Evolutionary conservation across 345 rosid species (phyloP).

Genomic region (Crucihimalaya himalaica): DNA sequence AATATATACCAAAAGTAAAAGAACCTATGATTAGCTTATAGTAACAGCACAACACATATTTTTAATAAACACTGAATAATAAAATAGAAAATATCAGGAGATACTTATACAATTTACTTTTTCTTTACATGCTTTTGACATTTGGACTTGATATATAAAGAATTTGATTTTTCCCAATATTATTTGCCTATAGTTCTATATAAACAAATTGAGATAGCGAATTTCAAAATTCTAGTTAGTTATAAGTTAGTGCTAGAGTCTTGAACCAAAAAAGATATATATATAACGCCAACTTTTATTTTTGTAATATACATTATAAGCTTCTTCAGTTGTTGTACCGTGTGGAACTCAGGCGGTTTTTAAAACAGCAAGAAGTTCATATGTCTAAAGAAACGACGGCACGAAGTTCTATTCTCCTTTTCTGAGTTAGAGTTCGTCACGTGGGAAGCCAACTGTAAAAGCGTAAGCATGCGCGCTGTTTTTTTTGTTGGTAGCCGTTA

Average conservation of each 20-base stretch:
- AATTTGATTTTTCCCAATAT: not conserved
- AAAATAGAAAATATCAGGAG: not conserved
- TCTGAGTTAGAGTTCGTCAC: not conserved
- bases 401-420: conserved; percentile 3
- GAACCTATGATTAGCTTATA: not conserved
- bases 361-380: conserved; percentile 6
- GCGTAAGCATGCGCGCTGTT: conserved; percentile 33
- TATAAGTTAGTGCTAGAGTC: no score
- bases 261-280: no score
- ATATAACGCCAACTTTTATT: no score
- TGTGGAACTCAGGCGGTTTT: not conserved
- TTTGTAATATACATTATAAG: not conserved
- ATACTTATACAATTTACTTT: not conserved
- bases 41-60: not conserved
- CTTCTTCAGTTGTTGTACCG: not conserved
- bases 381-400: not conserved
- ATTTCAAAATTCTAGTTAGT: not conserved
- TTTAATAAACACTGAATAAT: not conserved
- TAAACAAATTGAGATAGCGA: not conserved
- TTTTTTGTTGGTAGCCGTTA: conserved; percentile 26
- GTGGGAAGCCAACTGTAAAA: conserved; percentile 27
- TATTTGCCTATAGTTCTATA: not conserved
- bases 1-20: not conserved
- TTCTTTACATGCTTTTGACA: not conserved
- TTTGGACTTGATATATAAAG: not conserved